These are phyloP conservation scores for Ogataea polymorpha DNA, from an alignment of 805 yeast genomes.

Conservation along the genomic window DNA sequence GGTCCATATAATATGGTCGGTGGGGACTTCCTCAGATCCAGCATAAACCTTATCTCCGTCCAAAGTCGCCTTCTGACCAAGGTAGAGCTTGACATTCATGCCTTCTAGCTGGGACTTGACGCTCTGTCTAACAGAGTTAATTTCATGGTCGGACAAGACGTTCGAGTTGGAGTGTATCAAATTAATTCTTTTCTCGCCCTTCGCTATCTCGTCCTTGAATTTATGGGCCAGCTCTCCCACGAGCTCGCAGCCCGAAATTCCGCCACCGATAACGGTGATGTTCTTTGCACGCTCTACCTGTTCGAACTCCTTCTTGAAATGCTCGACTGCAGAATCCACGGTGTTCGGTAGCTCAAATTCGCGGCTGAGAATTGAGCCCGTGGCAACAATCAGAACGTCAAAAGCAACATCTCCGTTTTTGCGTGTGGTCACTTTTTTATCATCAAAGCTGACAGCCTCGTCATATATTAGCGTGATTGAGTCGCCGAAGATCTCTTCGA, in stretches of 20 bases:
- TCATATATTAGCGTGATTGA: conserved; percentile 24
- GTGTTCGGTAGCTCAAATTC: conserved; percentile 19
- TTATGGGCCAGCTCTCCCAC: conserved; percentile 31
- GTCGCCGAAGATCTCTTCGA: conserved; percentile 13
- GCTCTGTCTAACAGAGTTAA: background rate
- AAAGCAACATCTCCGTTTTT: conserved; percentile 13
- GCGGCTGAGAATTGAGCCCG: conserved; percentile 31
- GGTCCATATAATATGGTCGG: conserved; percentile 11
- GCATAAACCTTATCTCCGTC: conserved; percentile 1
- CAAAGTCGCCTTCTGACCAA: conserved; percentile 10
- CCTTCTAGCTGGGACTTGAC: conserved; percentile 4
- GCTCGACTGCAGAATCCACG: conserved; percentile 11
- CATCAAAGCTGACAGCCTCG: conserved; percentile 20
- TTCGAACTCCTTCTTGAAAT: conserved; percentile 15
- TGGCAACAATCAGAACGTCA: conserved; percentile 30
- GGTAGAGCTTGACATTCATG: conserved; percentile 6
- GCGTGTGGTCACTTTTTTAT: conserved; percentile 13
- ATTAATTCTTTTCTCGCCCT: conserved; percentile 22
- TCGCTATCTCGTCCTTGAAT: conserved; percentile 15
- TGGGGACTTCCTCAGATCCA: conserved; percentile 7
- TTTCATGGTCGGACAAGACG: conserved; percentile 9
- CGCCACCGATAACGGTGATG: conserved; percentile 34
- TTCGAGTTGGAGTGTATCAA: conserved; percentile 22
- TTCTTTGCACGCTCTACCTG: conserved; percentile 22
- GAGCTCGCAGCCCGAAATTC: conserved; percentile 31